Percentiles rank a stretch among this genome's conserved stretches.
Evolutionary conservation across 768 basidiomycete species (phyloP).

Genomic region (Tylopilus subfusipes): DNA sequence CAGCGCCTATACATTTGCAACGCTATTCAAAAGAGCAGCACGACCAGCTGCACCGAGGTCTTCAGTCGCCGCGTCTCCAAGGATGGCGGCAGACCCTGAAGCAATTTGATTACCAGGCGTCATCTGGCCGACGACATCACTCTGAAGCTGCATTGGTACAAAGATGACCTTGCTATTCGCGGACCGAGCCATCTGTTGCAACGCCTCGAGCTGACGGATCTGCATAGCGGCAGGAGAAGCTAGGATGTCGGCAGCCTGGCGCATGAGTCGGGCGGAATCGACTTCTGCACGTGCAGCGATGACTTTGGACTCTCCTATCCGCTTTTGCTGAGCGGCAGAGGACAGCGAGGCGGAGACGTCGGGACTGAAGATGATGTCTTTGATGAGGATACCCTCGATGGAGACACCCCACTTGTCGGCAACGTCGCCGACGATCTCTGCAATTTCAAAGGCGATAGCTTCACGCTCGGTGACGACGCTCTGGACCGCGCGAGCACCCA

Average conservation of each 20-base stretch:
- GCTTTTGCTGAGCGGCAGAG: slow-evolving; percentile 94
- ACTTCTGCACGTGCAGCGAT: slow-evolving; percentile 96
- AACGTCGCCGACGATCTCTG: slow-evolving; percentile 89
- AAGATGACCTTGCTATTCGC: slow-evolving; percentile 91
- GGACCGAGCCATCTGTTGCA: slow-evolving; percentile 92
- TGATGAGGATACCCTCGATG: slow-evolving; percentile 94
- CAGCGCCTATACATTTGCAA: slow-evolving; percentile 22
- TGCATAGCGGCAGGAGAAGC: slow-evolving; percentile 97
- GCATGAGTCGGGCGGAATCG: slow-evolving; percentile 91
- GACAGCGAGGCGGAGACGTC: slow-evolving; percentile 91
- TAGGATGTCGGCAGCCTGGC: slow-evolving; percentile 93
- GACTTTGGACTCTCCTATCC: slow-evolving; percentile 94
- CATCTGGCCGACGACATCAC: slow-evolving; percentile 58
- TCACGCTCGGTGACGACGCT: slow-evolving; percentile 96
- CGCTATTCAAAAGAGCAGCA: slow-evolving; percentile 24
- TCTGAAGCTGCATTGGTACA: slow-evolving; percentile 88
- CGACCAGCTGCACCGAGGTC: slow-evolving; percentile 24
- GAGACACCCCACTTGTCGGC: slow-evolving; percentile 97
- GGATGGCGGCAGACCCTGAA: slow-evolving; percentile 19
- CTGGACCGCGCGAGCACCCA: slow-evolving; percentile 93
- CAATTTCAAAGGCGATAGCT: slow-evolving; percentile 94
- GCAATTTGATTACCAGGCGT: slow-evolving; percentile 17
- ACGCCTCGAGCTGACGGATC: slow-evolving; percentile 92
- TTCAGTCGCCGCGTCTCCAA: slow-evolving; percentile 26
- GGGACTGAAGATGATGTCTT: slow-evolving; percentile 89